Percentiles rank a stretch among this genome's conserved stretches.
Conservation (phyloP, 345 rosid species). For the Lagerstroemia speciosa region DNA sequence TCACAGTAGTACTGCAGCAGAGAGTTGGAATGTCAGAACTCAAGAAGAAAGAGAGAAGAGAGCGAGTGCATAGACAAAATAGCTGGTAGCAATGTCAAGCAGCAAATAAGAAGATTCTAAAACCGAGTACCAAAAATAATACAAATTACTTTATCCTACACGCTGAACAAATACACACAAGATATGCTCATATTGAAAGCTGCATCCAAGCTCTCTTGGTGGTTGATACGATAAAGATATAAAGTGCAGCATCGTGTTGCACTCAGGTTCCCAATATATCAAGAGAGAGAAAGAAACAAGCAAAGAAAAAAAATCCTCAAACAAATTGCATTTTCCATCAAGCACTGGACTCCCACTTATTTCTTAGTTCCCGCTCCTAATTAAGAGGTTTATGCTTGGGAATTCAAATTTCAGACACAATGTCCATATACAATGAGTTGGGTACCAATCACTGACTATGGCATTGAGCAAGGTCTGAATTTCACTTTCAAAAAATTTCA, state of each 20-base stretch:
- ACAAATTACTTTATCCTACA: not conserved
- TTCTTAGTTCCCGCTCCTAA: not conserved
- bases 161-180: not conserved
- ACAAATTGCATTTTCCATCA: not conserved
- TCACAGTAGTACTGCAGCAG: slow-evolving; percentile 35
- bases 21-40: not conserved
- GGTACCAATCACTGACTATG: not conserved
- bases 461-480: not conserved
- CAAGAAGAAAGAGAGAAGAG: not conserved
- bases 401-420: not conserved
- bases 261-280: too few species aligned
- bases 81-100: not conserved
- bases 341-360: not conserved
- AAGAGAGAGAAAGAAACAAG: too few species aligned
- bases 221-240: too few species aligned
- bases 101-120: not conserved
- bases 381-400: not conserved
- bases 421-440: not conserved
- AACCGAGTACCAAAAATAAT: not conserved
- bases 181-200: not conserved
- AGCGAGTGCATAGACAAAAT: not conserved
- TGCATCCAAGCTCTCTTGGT: not conserved
- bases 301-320: too few species aligned
- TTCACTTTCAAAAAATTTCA: not conserved
- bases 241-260: too few species aligned